Base-by-base conservation (phyloP, 164 flowering plant species). In the Malania oleifera region DNA sequence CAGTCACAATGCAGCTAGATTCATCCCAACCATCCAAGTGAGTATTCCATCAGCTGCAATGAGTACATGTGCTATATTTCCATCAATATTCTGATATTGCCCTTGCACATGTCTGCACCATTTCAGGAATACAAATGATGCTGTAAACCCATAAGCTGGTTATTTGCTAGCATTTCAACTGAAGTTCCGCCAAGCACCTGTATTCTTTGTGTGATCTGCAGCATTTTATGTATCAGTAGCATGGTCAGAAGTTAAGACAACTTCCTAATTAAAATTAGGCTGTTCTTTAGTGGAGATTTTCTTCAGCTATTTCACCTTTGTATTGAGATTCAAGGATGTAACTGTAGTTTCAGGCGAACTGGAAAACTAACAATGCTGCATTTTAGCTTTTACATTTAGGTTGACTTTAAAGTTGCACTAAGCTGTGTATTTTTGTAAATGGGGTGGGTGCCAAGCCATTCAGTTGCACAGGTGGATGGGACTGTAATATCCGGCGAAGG, bases 1-100 rank as follows among this genome's bases (percentile, higher is more conserved):
- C 98, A 12, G 96, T 92, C 27, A 92, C 98, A 15, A 81, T 92
- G 93, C 98, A 89, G 68, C 85, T 92, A n/a, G 96, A 89, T 60
- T 89, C 96, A 7, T 60, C 83, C 7, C 80, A 68, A 67, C 29
- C 82, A 35, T 73, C 86, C 44, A 84, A 75, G 91, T 92, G 63
- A 80, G 83, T 67, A 48, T 12, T 11, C 13, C 1, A 15, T 20
- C 2, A 2, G 7, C 17, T 38, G 24, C 46, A 34, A 41, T 56
- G 49, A 60, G 18, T 4, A 17, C 35, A 2, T n/a, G n/a, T n/a
- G n/a, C n/a, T n/a, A 1, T 11, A 25, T n/a, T 17, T 55, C 4
- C 22, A 29, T 14, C n/a, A 7, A 43, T 18, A 20, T 11, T 44
- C 2, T 3, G 23, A n/a, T 23, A 15, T 46, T 5, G 14, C 53